Base-by-base conservation (phyloP, 768 basidiomycete genomes). In the Suillus hirtellus region DNA sequence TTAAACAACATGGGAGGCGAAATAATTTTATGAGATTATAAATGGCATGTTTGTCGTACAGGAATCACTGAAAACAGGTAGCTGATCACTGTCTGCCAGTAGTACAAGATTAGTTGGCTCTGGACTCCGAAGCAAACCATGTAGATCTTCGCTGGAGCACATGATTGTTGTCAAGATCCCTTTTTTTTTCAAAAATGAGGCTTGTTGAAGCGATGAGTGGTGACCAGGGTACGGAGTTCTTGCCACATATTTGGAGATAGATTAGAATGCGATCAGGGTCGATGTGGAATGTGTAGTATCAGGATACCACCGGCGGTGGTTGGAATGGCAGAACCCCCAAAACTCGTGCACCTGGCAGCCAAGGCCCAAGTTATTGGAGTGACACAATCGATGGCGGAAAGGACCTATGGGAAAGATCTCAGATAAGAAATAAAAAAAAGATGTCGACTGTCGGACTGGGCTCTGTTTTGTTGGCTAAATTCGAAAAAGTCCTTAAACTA, bases 381-480 rank as follows among this genome's bases (percentile, higher is more conserved):
- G 27, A 19, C 11, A 43, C 27, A 31, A 53, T 35, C 11, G 35
- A 53, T 53, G 19, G 52, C 19, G 11, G 34, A 58, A 58, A 31
- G 56, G 40, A 42, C 56, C 15, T 58, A 58, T 58, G 38, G 38
- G 17, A 58, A 42, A 42, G 56, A 58, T 58, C 56, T 58, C 40
- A 58, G 40, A 58, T 58, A 58, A 58, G 56, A 34, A 42, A 42
- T 24, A 31, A 27, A 40, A 56, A 58, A 58, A 58, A 58, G 10
- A 6, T 40, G 24, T 56, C n/a, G 4, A 42, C 17, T 31, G 17
- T 52, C 50, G 50, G 27, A 52, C 56, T 43, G 24, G 40, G 56
- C 27, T 58, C 37, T 58, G 24, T 56, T 53, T 58, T 38, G 24
- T 58, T 31, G 56, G 56, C 56, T 58, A 58, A 58, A 58, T 31